These are phyloP conservation scores for Russula vinacea DNA, from an alignment of 768 basidiomycete genomes.

Conservation along the genomic window DNA sequence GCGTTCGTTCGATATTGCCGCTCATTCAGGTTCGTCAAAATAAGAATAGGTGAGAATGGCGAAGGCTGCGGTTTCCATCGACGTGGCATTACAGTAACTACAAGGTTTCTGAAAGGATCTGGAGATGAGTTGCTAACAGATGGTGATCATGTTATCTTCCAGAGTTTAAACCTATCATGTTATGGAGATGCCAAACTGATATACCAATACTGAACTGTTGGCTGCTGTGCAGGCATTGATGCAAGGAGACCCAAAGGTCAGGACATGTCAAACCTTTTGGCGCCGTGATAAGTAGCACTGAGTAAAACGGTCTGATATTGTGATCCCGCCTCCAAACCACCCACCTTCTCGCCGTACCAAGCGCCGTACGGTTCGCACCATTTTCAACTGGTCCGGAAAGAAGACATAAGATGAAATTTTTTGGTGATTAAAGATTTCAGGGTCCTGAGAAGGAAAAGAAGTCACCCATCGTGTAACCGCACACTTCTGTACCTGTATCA, in stretches of 20 bases:
- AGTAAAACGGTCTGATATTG: background rate
- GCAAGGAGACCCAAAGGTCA: background rate
- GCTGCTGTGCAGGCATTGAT: too few species aligned
- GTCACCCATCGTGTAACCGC: background rate
- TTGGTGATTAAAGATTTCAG: too few species aligned
- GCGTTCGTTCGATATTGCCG: background rate
- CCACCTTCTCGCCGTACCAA: background rate
- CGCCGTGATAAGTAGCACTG: background rate
- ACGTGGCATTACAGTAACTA: background rate
- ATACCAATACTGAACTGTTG: too few species aligned
- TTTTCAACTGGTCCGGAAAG: too few species aligned
- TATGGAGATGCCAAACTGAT: background rate
- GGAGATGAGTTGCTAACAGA: background rate
- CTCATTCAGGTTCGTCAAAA: background rate
- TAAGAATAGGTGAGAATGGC: background rate
- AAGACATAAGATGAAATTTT: too few species aligned
- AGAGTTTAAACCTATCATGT: background rate
- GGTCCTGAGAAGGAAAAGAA: background rate
- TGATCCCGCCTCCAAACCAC: background rate
- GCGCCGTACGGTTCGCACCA: background rate
- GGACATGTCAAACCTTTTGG: too few species aligned
- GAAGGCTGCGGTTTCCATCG: background rate
- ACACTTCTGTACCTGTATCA: background rate
- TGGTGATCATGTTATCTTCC: too few species aligned
- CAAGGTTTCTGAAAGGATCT: background rate